Conservation (phyloP, 1,139 yeast genomes). For the Candida frijolesensis region DNA sequence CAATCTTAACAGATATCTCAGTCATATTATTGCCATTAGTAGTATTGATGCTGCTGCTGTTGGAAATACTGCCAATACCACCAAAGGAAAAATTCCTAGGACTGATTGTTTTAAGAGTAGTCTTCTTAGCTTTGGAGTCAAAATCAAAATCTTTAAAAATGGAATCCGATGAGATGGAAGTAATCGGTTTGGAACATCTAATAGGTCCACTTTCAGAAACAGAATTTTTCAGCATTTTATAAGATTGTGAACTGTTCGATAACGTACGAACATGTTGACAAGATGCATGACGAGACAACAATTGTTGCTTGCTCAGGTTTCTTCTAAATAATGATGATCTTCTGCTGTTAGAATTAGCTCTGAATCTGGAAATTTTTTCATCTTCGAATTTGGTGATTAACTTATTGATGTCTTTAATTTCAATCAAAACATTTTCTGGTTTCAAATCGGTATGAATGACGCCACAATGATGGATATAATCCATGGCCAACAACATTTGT, state of each 20-base stretch:
- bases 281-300: conserved; percentile 1
- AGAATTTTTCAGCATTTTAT: conserved; percentile 29
- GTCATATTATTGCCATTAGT: background rate
- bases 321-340: conserved; percentile 10
- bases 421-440: conserved; percentile 46
- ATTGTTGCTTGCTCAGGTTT: conserved; percentile 7
- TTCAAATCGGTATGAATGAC: conserved; percentile 48
- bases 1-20: conserved; percentile 52
- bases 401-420: conserved; percentile 40
- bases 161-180: conserved; percentile 23
- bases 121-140: conserved; percentile 9
- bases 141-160: conserved; percentile 22
- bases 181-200: conserved; percentile 33
- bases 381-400: conserved; percentile 36
- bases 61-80: background rate
- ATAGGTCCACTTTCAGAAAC: conserved; percentile 23
- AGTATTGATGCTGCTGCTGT: background rate
- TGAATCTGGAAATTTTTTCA: conserved; percentile 25
- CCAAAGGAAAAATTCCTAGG: conserved; percentile 11
- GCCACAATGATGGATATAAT: conserved; percentile 46
- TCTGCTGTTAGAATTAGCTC: conserved; percentile 12
- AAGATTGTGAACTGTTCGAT: conserved; percentile 15
- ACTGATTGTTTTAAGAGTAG: conserved; percentile 12
- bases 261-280: conserved; percentile 13
- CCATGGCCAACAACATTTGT: conserved; percentile 41